These are phyloP conservation scores for Fusarium mundagurra DNA, from an alignment of 2,329 filamentous ascomycete species.

Conservation along the genomic window DNA sequence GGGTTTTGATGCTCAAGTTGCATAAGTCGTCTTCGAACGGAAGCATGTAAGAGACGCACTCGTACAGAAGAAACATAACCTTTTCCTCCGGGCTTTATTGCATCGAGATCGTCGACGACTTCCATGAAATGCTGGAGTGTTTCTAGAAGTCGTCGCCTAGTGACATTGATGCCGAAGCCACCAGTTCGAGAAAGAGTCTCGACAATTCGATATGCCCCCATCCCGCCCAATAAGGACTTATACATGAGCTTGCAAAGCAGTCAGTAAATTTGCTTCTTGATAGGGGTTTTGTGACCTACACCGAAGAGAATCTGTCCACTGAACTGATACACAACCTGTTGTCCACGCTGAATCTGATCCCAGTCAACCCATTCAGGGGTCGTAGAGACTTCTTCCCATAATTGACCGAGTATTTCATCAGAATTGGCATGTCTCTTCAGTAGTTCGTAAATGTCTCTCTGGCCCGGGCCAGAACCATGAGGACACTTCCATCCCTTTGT, in stretches of 20 bases:
- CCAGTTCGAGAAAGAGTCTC: conserved; percentile 79
- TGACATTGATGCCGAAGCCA: conserved; percentile 75
- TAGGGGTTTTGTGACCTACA: conserved; percentile 44
- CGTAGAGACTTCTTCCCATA: conserved; percentile 75
- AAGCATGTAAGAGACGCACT: conserved; percentile 72
- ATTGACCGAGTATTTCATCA: conserved; percentile 62
- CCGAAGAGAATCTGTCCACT: conserved; percentile 72
- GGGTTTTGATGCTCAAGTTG: conserved; percentile 63
- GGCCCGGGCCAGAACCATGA: conserved; percentile 40
- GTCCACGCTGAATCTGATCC: conserved; percentile 77
- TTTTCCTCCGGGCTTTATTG: conserved; percentile 71
- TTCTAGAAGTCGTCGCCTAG: conserved; percentile 70
- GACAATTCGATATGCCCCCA: conserved; percentile 77
- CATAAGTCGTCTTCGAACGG: conserved; percentile 70
- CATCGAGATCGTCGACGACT: conserved; percentile 71
- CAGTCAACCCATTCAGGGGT: conserved; percentile 82
- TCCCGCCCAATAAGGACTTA: conserved; percentile 73
- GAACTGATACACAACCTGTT: conserved; percentile 82
- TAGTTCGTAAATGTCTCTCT: conserved; percentile 70
- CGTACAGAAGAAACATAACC: conserved; percentile 70
- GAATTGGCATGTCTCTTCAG: conserved; percentile 66
- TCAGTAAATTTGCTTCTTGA: background rate
- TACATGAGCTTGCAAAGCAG: conserved; percentile 60
- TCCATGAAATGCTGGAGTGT: conserved; percentile 81
- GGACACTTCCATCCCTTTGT: conserved; percentile 44